Evolutionary conservation across 768 basidiomycete species (phyloP), one percentile per base, ranked within the genome.

Genomic region (Boletellus sp.): DNA sequence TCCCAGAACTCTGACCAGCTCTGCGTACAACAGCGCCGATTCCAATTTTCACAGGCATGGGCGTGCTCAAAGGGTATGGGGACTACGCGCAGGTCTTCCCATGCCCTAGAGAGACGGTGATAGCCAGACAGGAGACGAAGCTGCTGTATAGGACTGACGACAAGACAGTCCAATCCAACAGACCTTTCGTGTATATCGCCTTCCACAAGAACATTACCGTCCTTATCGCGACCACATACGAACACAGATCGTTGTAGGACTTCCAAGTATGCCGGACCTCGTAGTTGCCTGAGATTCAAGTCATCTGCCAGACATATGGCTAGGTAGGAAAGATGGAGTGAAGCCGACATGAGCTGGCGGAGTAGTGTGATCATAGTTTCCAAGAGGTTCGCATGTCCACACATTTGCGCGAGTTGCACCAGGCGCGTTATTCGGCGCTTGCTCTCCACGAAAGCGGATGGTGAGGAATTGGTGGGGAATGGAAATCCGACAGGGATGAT

Each of bases 1-100:
- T 84, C 85, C 87, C 87, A 89, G 62, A 87, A 89, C 45, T 87
- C 86, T 11, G 79, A 62, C 85, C 86, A 89, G 48, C 80, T 80
- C 64, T 85, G 84, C 20, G 75, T 78, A 56, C 87, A 89, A 17
- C 80, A 78, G 48, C 83, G 81, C 57, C 85, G 84, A 59, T 85
- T 82, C 84, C 85, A 88, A 15, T 82, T 77, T 36, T 76, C 78
- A 56, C 87, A 87, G 4, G 78, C 69, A 8, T 77, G 64, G 2
- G 81, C 76, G 57, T 89, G 87, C 26, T 82, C 81, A 53, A 88
- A 85, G n/a, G 65, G 61, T 26, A 81, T 76, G 6, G 85, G 83
- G 15, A 70, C 66, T 4, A 65, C 64, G 20, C 85, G 83, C 13
- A 87, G 65, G 20, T 71, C 72, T 57, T 88, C 85, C 87, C 87